Evolutionary conservation across 495 filamentous ascomycete species (phyloP).

Genomic region (Penicillium salamii): DNA sequence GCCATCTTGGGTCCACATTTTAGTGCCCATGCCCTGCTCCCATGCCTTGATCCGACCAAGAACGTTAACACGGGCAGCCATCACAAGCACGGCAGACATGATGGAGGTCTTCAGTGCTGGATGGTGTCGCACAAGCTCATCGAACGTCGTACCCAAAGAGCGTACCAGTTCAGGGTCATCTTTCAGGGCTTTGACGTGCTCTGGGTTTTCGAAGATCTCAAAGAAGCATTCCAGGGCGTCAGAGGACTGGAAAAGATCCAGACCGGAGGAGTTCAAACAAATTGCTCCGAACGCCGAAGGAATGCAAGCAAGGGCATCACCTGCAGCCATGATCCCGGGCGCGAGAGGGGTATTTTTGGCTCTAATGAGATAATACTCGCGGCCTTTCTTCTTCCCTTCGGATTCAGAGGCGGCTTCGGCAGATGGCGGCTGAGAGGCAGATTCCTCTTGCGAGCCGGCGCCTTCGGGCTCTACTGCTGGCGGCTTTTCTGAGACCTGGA

Average conservation of each 20-base stretch:
- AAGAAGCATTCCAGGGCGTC: constrained; percentile 81
- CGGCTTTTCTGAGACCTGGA: constrained; percentile 32
- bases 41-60: constrained; percentile 66
- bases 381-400: constrained; percentile 19
- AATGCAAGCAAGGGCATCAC: constrained; percentile 81
- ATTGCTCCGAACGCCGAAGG: constrained; percentile 90
- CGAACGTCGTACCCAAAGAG: constrained; percentile 75
- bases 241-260: constrained; percentile 84
- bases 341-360: constrained; percentile 50
- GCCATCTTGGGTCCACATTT: constrained; percentile 63
- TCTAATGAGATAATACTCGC: constrained; percentile 35
- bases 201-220: constrained; percentile 89
- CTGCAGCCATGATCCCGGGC: constrained; percentile 73
- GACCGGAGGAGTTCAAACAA: constrained; percentile 83
- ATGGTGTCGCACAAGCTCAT: constrained; percentile 93
- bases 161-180: constrained; percentile 57
- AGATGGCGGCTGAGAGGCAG: constrained; percentile 15
- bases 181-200: constrained; percentile 79
- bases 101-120: constrained; percentile 76
- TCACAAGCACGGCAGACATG: constrained; percentile 73
- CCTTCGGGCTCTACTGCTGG: constrained; percentile 24
- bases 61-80: constrained; percentile 73
- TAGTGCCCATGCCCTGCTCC: constrained; percentile 69
- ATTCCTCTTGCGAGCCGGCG: constrained; percentile 21
- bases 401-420: constrained; percentile 13